Base-by-base conservation (phyloP, 371 early-diverging fungal genomes). In the Basidiobolus meristosporus region DNA sequence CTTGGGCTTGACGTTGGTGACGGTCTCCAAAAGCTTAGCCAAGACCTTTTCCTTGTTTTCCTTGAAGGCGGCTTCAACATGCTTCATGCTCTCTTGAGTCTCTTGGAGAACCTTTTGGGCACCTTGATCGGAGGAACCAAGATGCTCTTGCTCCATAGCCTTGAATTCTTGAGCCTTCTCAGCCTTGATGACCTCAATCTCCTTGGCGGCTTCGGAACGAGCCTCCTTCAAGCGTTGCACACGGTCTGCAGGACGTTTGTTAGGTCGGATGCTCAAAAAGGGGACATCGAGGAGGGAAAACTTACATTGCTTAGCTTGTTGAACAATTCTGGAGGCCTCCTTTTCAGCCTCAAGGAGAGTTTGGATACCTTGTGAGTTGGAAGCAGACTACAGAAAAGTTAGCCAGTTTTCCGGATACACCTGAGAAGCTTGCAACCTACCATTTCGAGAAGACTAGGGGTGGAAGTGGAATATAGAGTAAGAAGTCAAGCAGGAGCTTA, bases 191-290 rank as follows among this genome's bases (percentile, higher is more conserved):
- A 61, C 59, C 33, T 76, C 75, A 42, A 90, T 82, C 41, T 86
- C 90, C 59, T 84, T 82, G 35, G 64, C 62, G 11, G 90, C 90
- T 47, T 85, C 85, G 11, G 70, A 60, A 37, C 85, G 75, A 17
- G 90, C 90, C 56, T 82, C 87, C 63, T 85, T 83, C 38, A 86
- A 60, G 20, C 83, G 68, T 53, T 82, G 72, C 28, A 78, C 69
- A 40, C 90, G 79, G 59, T 86, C 90, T 86, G 52, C 23, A 38
- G 19, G 7, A 2, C 18, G 10, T 3, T 6, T n/a, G n/a, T n/a
- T n/a, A n/a, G n/a, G n/a, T n/a, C n/a, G n/a, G n/a, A n/a, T n/a
- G n/a, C n/a, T n/a, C n/a, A n/a, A n/a, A n/a, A n/a, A n/a, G n/a
- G n/a, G n/a, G n/a, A 37, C 12, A 21, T 7, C 30, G 18, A 23